Percentiles rank a stretch among this genome's conserved stretches.
Conservation (phyloP, 2,329 filamentous ascomycete species). For the Botrytis hyacinthi region DNA sequence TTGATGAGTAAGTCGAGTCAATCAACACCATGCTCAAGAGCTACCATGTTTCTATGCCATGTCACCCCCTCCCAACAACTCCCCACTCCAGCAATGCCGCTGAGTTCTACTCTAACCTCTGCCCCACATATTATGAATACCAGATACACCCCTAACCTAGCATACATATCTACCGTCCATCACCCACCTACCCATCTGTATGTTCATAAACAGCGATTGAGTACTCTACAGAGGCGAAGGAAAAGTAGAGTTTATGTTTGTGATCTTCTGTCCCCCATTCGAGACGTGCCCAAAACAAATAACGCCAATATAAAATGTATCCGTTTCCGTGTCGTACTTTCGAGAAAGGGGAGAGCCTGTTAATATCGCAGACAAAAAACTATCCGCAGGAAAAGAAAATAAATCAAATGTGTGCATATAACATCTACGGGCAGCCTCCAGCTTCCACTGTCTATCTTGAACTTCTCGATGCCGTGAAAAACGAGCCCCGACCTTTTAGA, state of each 20-base stretch:
- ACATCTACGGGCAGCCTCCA: not conserved
- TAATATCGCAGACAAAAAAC: not conserved
- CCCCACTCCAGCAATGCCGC: not conserved
- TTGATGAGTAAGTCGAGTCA: not conserved
- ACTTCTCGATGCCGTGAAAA: slow-evolving; percentile 5
- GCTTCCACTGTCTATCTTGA: slow-evolving; percentile 7
- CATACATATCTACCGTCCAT: not conserved
- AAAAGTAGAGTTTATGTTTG: slow-evolving; percentile 8
- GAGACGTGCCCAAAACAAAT: slow-evolving; percentile 8
- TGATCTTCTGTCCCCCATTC: not conserved
- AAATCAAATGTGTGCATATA: slow-evolving; percentile 11
- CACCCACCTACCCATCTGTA: not conserved
- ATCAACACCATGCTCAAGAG: not conserved
- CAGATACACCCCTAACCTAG: not conserved
- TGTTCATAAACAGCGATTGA: not conserved
- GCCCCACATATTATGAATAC: not conserved
- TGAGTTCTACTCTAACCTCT: not conserved
- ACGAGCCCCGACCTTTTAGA: not conserved
- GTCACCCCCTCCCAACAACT: not conserved
- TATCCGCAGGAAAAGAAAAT: slow-evolving; percentile 6
- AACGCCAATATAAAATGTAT: slow-evolving; percentile 13
- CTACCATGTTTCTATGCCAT: not conserved
- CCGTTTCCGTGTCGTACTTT: slow-evolving; percentile 6
- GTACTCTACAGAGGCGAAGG: not conserved
- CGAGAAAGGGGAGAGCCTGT: not conserved